phyloP scores from a whole-genome alignment of 169 alveolate species.

The Eimeria sp. region DNA sequence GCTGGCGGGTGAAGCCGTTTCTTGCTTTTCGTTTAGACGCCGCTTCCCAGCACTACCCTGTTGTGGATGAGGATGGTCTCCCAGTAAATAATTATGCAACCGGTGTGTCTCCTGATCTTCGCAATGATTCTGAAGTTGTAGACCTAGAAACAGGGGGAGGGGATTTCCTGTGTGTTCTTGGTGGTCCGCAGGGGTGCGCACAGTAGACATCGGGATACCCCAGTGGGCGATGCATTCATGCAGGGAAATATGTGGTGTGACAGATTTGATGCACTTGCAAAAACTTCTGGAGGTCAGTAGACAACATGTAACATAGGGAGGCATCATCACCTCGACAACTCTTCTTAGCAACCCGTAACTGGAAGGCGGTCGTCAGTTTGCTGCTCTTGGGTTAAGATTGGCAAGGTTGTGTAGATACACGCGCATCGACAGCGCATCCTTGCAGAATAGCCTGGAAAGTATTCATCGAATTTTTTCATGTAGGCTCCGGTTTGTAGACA shows the following conservation, averaged over 20 bases:
- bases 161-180: not conserved
- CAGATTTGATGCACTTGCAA: constrained; percentile 72
- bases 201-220: constrained; percentile 97
- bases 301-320: not conserved
- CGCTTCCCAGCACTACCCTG: not conserved
- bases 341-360: not conserved
- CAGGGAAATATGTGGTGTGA: constrained; percentile 90
- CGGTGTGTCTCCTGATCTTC: not conserved
- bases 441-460: not conserved
- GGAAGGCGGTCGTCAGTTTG: not conserved
- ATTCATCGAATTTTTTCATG: not conserved
- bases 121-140: no score
- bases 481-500: not conserved
- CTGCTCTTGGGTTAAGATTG: not conserved
- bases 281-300: constrained; percentile 70
- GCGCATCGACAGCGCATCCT: not conserved
- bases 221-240: constrained; percentile 97
- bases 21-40: not conserved
- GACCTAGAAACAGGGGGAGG: not conserved
- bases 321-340: not conserved
- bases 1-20: not conserved
- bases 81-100: not conserved
- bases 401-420: not conserved
- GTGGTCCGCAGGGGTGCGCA: constrained; percentile 88
- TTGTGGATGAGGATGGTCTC: not conserved